Conservation (phyloP, 495 filamentous ascomycete genomes). For the Parathielavia appendiculata region DNA sequence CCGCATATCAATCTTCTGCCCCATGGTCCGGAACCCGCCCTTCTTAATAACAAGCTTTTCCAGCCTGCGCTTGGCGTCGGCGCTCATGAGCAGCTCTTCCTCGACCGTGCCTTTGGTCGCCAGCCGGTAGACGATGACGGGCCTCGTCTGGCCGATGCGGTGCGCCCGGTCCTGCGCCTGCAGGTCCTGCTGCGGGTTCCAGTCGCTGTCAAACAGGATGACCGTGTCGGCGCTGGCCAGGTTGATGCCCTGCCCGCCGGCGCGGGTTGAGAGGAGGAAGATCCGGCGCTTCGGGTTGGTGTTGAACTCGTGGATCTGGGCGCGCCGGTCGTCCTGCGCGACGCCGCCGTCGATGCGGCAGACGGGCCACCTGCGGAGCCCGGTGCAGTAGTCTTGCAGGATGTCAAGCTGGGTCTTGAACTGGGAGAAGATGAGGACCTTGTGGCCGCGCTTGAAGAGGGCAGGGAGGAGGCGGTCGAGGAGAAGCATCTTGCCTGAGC, state of each 20-base stretch:
- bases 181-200: constrained; percentile 97
- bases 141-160: constrained; percentile 86
- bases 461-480: constrained; percentile 78
- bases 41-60: constrained; percentile 96
- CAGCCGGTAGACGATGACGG: constrained; percentile 91
- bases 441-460: constrained; percentile 72
- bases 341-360: constrained; percentile 94
- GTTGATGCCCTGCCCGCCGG: constrained; percentile 95
- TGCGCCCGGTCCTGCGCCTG: constrained; percentile 95
- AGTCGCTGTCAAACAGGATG: constrained; percentile 92
- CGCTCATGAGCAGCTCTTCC: constrained; percentile 78
- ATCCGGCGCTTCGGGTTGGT: constrained; percentile 60
- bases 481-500: constrained; percentile 92
- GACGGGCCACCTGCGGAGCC: constrained; percentile 66
- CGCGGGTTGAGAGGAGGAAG: constrained; percentile 84
- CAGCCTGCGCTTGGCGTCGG: constrained; percentile 87
- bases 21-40: constrained; percentile 63
- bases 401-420: constrained; percentile 94
- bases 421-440: constrained; percentile 93
- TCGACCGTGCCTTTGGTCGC: constrained; percentile 92
- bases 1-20: constrained; percentile 49
- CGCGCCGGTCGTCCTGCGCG: constrained; percentile 69
- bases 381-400: constrained; percentile 73
- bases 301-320: constrained; percentile 86
- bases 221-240: constrained; percentile 96